Evolutionary conservation across 176 grass and related monocot species (phyloP), one percentile per base, ranked within the genome.

Genomic region (Zea luxurians): DNA sequence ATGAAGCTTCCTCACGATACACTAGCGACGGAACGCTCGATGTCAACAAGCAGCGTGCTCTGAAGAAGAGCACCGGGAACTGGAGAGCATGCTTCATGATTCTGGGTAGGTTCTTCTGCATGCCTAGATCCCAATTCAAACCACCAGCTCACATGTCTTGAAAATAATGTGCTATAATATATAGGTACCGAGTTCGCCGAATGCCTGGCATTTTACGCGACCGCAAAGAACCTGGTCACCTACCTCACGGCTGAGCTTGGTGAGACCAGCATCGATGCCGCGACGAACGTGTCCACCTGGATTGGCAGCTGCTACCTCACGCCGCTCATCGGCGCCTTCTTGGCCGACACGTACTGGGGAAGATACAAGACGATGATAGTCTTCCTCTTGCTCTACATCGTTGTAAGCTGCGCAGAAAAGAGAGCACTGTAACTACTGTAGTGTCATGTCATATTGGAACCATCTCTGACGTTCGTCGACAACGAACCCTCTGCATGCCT

Each of bases 291-390:
- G 13, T 74, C 80, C 0, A 13, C 48, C 0, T 83, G 80, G 80
- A 45, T 66, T 3, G 80, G 80, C 48, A 66, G 1, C 11, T 83
- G 37, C 61, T 83, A 75, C 71, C 57, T 83, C 70, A 57, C 71
- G 0, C 80, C 80, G 1, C 37, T 83, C 0, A 43, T 82, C 1
- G 80, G 69, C 35, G 80, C 80, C 7, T 82, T 74, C 60, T 13
- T 74, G 48, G 70, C 80, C 0, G 80, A 82, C 15, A 82, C 70
- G 45, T 82, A 36, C 7, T 74, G 12, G 37, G 70, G 61, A 55
- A 55, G 80, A 66, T 27, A 27, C 27, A 27, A 27, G 27, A 27
- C 27, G 27, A 27, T 27, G 27, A 27, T 27, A 27, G 27, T 27
- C 27, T 27, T 27, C 27, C 27, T 27, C 27, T 27, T 27, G 27